These are phyloP conservation scores for Tulasnella sp. DNA, from an alignment of 768 basidiomycete genomes.

Conservation along the genomic window DNA sequence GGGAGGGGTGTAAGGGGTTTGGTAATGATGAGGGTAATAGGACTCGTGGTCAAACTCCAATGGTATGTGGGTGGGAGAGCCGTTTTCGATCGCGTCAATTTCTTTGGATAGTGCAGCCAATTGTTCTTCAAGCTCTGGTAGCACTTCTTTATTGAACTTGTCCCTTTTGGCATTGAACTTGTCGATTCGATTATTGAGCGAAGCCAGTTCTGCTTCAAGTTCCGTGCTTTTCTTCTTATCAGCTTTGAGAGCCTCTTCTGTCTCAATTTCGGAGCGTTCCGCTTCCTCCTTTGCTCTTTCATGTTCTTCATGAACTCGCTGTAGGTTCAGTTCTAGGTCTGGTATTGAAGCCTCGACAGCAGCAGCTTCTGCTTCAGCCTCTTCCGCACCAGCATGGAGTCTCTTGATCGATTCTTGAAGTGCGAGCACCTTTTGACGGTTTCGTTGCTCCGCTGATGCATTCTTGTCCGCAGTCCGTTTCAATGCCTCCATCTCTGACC, in stretches of 20 bases:
- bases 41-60: slow-evolving; percentile 11
- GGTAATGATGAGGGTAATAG: slow-evolving; percentile 9
- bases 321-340: slow-evolving; percentile 21
- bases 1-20: neutral
- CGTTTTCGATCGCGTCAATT: slow-evolving; percentile 35
- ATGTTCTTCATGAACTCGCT: slow-evolving; percentile 28
- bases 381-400: slow-evolving; percentile 42
- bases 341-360: slow-evolving; percentile 13
- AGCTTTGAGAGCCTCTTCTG: slow-evolving; percentile 37
- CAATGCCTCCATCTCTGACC: slow-evolving; percentile 70
- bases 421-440: slow-evolving; percentile 73
- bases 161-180: slow-evolving; percentile 51
- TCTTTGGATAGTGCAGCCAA: slow-evolving; percentile 47
- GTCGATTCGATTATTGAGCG: slow-evolving; percentile 50
- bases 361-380: slow-evolving; percentile 32
- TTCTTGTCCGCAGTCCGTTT: slow-evolving; percentile 77
- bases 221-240: slow-evolving; percentile 43
- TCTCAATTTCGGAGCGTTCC: slow-evolving; percentile 27
- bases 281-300: slow-evolving; percentile 24
- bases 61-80: slow-evolving; percentile 5
- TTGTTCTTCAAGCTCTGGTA: slow-evolving; percentile 58
- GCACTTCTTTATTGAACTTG: slow-evolving; percentile 42
- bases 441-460: slow-evolving; percentile 57
- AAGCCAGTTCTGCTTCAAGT: slow-evolving; percentile 44
- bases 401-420: slow-evolving; percentile 81